Evolutionary conservation across 106 monocot genomes (phyloP), one percentile per base, ranked within the genome.

Genomic region (Hemerocallis citrina): DNA sequence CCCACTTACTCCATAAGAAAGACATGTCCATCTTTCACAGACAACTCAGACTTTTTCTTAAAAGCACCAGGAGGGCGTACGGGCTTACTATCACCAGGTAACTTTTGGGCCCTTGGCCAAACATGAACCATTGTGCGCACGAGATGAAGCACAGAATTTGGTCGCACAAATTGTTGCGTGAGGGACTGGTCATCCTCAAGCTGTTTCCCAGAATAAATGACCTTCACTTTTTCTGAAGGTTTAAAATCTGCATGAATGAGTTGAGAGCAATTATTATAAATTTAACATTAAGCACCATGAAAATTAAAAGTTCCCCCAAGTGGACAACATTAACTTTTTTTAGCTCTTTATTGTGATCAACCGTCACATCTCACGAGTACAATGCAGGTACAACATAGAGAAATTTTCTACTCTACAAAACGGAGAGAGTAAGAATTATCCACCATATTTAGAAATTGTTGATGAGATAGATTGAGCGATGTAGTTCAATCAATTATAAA

Each of bases 41-140:
- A 98, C 49, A 98, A 73, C 6, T 98, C 96, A 71, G 91, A 84
- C 74, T 98, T 98, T 68, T 92, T 98, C 68, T 85, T 98, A 61
- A 98, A 98, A 57, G 90, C 96, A 13, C 84, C 90, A 52, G 96
- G 84, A 41, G 88, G 84, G 3, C 86, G 79, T 46, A 87, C 52
- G 61, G 96, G 91, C 66, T 84, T 98, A 70, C 78, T 85, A 34
- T 98, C 96, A 57, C 74, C 88, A 19, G 87, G 96, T 60, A 92
- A 80, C 44, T 72, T 91, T 64, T 91, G 81, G 40, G 96, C 91
- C 60, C 68, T 88, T 61, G 88, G 86, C 84, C 91, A 98, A 34
- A 92, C n/a, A 67, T 85, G 57, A 52, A 98, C 80, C 47, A 49
- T 77, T 30, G 96, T 88, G 37, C 83, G 90, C 38, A 98, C 75